phyloP scores from a whole-genome alignment of 805 yeast species.

The Yamadazyma scolyti region DNA sequence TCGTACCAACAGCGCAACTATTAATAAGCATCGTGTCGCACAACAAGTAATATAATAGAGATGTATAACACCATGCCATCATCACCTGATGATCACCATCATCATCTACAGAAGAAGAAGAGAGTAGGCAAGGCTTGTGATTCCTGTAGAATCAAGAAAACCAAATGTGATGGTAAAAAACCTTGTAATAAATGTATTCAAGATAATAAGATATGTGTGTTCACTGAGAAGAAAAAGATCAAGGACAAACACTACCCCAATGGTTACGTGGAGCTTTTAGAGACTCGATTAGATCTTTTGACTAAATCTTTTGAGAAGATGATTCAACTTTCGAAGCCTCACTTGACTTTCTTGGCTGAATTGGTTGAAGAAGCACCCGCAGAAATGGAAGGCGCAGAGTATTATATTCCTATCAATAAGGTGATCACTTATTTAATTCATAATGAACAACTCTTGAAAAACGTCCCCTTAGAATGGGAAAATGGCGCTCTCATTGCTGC shows the following conservation, averaged over 20 bases:
- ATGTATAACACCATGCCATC: too few species aligned
- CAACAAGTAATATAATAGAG: too few species aligned
- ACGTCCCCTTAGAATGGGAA: conserved; percentile 44
- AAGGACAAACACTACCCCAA: conserved; percentile 55
- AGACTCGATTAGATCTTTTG: conserved; percentile 51
- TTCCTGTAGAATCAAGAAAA: conserved; percentile 58
- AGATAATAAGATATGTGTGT: conserved; percentile 58
- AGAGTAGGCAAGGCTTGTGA: conserved; percentile 66
- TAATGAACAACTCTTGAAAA: conserved; percentile 35
- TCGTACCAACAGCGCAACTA: too few species aligned
- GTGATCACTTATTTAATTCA: conserved; percentile 42
- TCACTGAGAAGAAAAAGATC: conserved; percentile 51
- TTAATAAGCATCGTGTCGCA: too few species aligned
- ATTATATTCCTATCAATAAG: conserved; percentile 41
- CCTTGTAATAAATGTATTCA: conserved; percentile 55
- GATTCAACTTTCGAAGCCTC: conserved; percentile 24
- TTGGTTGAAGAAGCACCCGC: conserved; percentile 7
- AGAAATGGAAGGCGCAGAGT: conserved; percentile 8
- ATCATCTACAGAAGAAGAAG: conserved; percentile 33
- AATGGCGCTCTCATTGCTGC: conserved; percentile 42
- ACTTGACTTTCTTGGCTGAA: conserved; percentile 17
- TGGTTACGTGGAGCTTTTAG: conserved; percentile 62
- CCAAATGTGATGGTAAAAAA: conserved; percentile 60
- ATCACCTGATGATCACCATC: conserved; percentile 12
- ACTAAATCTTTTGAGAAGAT: conserved; percentile 47